Evolutionary conservation across 805 yeast species (phyloP), one percentile per base, ranked within the genome.

Genomic region (Grigorovia transvaalensis): DNA sequence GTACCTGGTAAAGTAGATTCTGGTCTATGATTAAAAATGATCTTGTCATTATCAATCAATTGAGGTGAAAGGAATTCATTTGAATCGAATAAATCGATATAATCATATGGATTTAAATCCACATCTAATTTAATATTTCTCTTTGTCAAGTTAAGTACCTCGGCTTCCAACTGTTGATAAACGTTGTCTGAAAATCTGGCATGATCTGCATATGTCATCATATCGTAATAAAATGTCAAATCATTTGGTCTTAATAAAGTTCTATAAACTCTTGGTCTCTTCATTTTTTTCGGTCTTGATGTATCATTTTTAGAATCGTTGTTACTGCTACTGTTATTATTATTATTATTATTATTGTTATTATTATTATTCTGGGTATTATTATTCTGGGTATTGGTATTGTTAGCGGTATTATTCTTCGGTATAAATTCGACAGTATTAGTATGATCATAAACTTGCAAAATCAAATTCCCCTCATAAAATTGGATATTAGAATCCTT

Each of bases 361-460:
- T 33, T 3, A 9, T 18, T n/a, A 45, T 17, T 51, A 11, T 38
- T 7, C 4, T n/a, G 8, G 15, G 44, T 27, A 29, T 45, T 18
- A 29, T 1, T 13, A 13, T 38, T n/a, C 13, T 12, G 13, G 15
- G 23, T 33, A n/a, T 40, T 29, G 29, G 5, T 43, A 33, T 44
- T 35, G 15, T 40, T 17, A 2, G 51, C 49, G 33, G 49, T 53
- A 50, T 30, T 48, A 44, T 54, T 56, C 23, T 53, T 59, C 20
- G 62, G 52, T 23, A 54, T 46, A 3, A 67, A 59, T 50, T 67
- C 71, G 1, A 64, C 67, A 17, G 68, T 72, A 53, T 77, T 74
- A 23, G 97, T 73, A 65, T 90, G 96, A 67, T 91, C 99, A 57
- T 78, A 80, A n/a, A 91, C 84, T 63, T 88, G 88, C 48, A 91